phyloP scores from a whole-genome alignment of 2,329 filamentous ascomycete genomes.

The Fusarium virguliforme region DNA sequence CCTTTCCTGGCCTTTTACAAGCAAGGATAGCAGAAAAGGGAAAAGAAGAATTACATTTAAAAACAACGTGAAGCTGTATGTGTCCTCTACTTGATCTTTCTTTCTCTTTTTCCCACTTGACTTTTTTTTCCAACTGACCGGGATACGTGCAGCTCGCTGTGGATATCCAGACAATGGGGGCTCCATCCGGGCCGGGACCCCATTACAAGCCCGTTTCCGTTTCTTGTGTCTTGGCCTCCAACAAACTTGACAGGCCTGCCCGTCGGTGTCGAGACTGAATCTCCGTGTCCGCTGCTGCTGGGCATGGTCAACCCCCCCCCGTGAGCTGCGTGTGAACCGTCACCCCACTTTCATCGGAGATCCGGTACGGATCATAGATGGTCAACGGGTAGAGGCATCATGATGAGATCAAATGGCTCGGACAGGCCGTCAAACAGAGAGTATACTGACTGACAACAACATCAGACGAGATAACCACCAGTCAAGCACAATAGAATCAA shows the following conservation, averaged over 20 bases:
- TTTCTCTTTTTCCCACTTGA: neutral
- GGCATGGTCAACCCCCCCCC: constrained; percentile 21
- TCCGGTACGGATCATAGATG: constrained; percentile 34
- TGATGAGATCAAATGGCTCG: constrained; percentile 4
- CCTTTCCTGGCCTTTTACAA: neutral
- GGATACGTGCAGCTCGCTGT: constrained; percentile 14
- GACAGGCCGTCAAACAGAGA: neutral
- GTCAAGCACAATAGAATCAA: neutral
- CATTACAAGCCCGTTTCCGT: constrained; percentile 15
- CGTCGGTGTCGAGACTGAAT: constrained; percentile 4
- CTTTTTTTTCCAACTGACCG: constrained; percentile 14
- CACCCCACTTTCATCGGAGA: constrained; percentile 47
- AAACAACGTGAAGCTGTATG: neutral
- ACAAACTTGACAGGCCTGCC: neutral
- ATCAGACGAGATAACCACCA: neutral
- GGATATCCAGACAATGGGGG: constrained; percentile 17
- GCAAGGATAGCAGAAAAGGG: neutral
- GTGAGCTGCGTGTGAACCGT: constrained; percentile 21
- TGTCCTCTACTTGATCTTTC: constrained; percentile 1
- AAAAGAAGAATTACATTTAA: neutral
- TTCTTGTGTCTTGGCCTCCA: constrained; percentile 20
- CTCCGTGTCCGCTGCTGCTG: constrained; percentile 12
- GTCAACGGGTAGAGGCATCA: constrained; percentile 23
- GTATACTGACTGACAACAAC: neutral
- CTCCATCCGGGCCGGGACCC: constrained; percentile 21